phyloP scores from a whole-genome alignment of 805 yeast species.

The Candida loeiensis region DNA sequence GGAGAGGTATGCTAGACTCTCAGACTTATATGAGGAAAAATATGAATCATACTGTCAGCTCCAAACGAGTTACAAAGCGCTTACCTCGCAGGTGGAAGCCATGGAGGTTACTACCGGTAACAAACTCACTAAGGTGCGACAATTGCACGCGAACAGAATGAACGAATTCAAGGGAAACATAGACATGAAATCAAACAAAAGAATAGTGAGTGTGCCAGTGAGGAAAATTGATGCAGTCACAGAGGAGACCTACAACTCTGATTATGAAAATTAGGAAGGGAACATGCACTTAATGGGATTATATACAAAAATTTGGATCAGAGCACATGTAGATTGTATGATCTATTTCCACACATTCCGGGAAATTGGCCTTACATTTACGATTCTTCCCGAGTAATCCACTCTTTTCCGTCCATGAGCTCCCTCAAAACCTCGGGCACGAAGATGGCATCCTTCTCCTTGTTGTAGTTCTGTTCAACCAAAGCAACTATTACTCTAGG shows the following conservation, averaged over 20 bases:
- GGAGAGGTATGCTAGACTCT: slow-evolving; percentile 16
- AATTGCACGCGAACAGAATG: slow-evolving; percentile 20
- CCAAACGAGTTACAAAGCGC: slow-evolving; percentile 19
- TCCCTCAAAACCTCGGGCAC: slow-evolving; percentile 68
- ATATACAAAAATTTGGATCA: background rate
- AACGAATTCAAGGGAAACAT: slow-evolving; percentile 11
- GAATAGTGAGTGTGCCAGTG: slow-evolving; percentile 29
- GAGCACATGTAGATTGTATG: background rate
- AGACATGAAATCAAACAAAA: slow-evolving; percentile 12
- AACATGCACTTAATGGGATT: background rate
- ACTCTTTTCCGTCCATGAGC: slow-evolving; percentile 65
- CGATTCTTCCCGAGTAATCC: slow-evolving; percentile 17
- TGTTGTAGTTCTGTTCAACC: slow-evolving; percentile 80
- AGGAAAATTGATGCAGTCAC: slow-evolving; percentile 2
- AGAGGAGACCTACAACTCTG: slow-evolving; percentile 15
- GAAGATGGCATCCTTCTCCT: slow-evolving; percentile 45
- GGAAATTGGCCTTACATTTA: no score
- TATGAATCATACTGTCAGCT: slow-evolving; percentile 20
- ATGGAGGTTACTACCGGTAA: slow-evolving; percentile 8
- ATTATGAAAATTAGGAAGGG: slow-evolving; percentile 7
- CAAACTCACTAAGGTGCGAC: slow-evolving; percentile 19
- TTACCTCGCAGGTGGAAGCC: slow-evolving; percentile 15
- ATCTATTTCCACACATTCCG: background rate
- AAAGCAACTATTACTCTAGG: slow-evolving; percentile 88
- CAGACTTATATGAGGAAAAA: slow-evolving; percentile 22